Evolutionary conservation across 768 basidiomycete species (phyloP).

Genomic region (Myochromella boudieri): DNA sequence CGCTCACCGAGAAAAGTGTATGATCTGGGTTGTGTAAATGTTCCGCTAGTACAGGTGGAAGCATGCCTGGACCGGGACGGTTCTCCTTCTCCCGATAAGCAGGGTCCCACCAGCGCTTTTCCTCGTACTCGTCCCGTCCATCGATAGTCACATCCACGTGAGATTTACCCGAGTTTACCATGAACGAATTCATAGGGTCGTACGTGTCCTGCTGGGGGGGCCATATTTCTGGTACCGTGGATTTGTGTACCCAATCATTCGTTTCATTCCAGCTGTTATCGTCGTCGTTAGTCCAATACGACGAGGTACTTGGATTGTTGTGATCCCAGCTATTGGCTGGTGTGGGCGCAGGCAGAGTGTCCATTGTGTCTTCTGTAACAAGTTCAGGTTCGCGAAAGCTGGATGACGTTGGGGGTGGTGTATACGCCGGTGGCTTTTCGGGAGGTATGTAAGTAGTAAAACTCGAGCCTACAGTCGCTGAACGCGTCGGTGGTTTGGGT

Average conservation of each 20-base stretch:
- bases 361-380: slow-evolving; percentile 40
- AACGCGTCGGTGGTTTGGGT: slow-evolving; percentile 37
- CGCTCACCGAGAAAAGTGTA: slow-evolving; percentile 62
- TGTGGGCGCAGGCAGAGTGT: slow-evolving; percentile 30
- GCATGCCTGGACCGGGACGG: slow-evolving; percentile 71
- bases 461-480: slow-evolving; percentile 40
- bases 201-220: slow-evolving; percentile 6
- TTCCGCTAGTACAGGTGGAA: slow-evolving; percentile 68
- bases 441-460: slow-evolving; percentile 40
- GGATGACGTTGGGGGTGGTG: slow-evolving; percentile 25
- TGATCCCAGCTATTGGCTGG: slow-evolving; percentile 21
- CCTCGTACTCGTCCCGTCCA: slow-evolving; percentile 60
- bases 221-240: slow-evolving; percentile 16
- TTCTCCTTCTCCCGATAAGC: slow-evolving; percentile 39
- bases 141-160: slow-evolving; percentile 45
- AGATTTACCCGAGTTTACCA: slow-evolving; percentile 20
- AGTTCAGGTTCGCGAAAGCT: slow-evolving; percentile 59
- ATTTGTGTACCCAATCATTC: not conserved
- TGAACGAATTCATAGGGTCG: slow-evolving; percentile 19
- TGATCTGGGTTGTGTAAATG: slow-evolving; percentile 72
- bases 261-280: not conserved
- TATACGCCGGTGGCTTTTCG: slow-evolving; percentile 36
- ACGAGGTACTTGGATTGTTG: not conserved
- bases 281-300: not conserved
- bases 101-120: slow-evolving; percentile 69